Evolutionary conservation across 768 basidiomycete genomes (phyloP).

Genomic region (Podaxis carcinomalis): DNA sequence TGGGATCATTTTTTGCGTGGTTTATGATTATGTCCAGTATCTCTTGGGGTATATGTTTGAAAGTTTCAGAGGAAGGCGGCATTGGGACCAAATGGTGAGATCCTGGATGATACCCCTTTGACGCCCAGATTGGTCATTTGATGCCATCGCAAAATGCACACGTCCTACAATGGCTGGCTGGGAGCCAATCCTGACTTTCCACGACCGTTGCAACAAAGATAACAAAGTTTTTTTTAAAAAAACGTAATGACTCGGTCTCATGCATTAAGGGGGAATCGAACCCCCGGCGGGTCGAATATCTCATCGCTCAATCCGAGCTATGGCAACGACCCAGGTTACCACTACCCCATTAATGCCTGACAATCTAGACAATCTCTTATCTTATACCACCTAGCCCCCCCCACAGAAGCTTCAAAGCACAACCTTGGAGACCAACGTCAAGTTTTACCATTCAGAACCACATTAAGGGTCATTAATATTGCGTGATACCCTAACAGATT

Average conservation of each 20-base stretch:
- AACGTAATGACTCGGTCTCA: neutral
- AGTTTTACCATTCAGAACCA: neutral
- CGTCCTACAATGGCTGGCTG: no score
- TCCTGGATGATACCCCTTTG: no score
- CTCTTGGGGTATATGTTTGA: neutral
- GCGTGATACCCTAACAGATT: neutral
- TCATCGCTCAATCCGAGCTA: neutral
- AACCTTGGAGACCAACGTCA: no score
- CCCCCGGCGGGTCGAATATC: neutral
- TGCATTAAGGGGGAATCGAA: neutral
- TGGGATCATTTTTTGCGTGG: neutral
- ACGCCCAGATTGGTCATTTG: neutral
- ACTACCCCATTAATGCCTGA: conserved; percentile 15
- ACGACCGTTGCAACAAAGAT: no score
- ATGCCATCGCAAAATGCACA: no score
- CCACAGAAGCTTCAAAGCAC: no score
- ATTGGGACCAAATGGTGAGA: neutral
- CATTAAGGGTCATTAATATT: neutral
- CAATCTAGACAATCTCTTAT: no score
- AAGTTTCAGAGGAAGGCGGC: neutral
- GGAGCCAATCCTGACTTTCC: no score
- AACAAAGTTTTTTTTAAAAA: no score
- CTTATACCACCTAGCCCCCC: no score
- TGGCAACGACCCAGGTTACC: conserved; percentile 17
- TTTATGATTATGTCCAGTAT: neutral